A percentile compares a stretch with the other conserved stretches of the same genome.
Evolutionary conservation across 192 early-diverging fungal genomes (phyloP).

Genomic region (Glomus cerebriforme): DNA sequence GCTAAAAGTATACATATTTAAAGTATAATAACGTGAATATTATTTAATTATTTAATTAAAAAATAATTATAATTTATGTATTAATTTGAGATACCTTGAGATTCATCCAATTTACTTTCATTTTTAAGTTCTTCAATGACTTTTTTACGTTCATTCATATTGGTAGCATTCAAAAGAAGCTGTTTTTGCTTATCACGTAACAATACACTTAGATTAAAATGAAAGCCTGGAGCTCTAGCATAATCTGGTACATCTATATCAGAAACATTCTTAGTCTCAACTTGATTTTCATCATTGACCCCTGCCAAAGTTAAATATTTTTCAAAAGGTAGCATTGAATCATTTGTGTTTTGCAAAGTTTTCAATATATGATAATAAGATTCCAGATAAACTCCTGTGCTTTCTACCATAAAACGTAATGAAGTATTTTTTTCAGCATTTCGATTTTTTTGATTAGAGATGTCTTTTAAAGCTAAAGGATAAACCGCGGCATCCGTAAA

Average conservation of each 20-base stretch:
- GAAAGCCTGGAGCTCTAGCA: constrained; percentile 37
- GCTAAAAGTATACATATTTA: constrained; percentile 18
- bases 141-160: background rate
- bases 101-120: constrained; percentile 47
- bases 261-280: too few species aligned
- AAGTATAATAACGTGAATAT: too few species aligned
- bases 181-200: constrained; percentile 7
- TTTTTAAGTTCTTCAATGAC: constrained; percentile 14
- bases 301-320: constrained; percentile 40
- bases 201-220: constrained; percentile 35
- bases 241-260: constrained; percentile 40
- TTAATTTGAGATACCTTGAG: constrained; percentile 38
- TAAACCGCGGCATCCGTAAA: constrained; percentile 38
- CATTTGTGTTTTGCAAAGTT: constrained; percentile 37
- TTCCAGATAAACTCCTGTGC: constrained; percentile 39
- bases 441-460: background rate
- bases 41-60: too few species aligned
- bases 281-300: background rate
- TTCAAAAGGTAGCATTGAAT: constrained; percentile 41
- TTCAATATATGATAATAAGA: constrained; percentile 41
- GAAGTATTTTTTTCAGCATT: background rate
- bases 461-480: constrained; percentile 30
- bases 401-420: constrained; percentile 43
- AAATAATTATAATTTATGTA: too few species aligned
- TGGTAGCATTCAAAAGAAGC: constrained; percentile 23